Evolutionary conservation across 2,329 filamentous ascomycete genomes (phyloP).

Genomic region (Cladosporium sp.): DNA sequence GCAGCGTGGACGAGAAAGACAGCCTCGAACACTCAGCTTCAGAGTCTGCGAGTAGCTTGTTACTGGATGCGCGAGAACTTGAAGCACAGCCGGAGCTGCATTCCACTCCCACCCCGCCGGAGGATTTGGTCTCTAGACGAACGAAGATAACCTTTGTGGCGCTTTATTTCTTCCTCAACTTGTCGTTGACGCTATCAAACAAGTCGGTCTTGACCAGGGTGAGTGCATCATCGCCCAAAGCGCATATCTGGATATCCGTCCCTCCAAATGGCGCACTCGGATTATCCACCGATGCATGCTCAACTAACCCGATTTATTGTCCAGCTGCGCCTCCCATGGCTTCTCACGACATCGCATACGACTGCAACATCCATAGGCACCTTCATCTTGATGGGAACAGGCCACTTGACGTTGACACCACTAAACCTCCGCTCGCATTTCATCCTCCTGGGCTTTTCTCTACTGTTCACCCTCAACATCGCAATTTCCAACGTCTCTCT

Average conservation of each 20-base stretch:
- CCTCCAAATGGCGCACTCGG: neutral
- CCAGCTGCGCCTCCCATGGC: conserved; percentile 62
- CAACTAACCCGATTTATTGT: neutral
- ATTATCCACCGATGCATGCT: neutral
- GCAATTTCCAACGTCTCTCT: conserved; percentile 66
- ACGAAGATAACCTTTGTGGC: conserved; percentile 14
- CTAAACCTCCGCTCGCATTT: conserved; percentile 57
- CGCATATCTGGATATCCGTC: neutral
- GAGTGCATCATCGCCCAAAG: neutral
- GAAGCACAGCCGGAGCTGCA: neutral
- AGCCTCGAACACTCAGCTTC: neutral
- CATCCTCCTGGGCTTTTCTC: conserved; percentile 60
- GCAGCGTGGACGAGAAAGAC: neutral
- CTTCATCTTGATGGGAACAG: conserved; percentile 53
- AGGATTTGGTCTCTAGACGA: neutral
- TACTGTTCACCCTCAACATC: conserved; percentile 65
- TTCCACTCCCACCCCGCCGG: neutral
- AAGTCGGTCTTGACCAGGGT: conserved; percentile 54
- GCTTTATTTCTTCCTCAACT: conserved; percentile 51
- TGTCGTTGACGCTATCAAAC: conserved; percentile 57
- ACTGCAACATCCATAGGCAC: conserved; percentile 61
- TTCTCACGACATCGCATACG: conserved; percentile 61
- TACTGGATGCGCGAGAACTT: conserved; percentile 4
- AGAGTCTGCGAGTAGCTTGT: neutral
- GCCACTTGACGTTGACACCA: conserved; percentile 56